Evolutionary conservation across 805 yeast genomes (phyloP), one percentile per base, ranked within the genome.

Genomic region (Starmerella geochares): DNA sequence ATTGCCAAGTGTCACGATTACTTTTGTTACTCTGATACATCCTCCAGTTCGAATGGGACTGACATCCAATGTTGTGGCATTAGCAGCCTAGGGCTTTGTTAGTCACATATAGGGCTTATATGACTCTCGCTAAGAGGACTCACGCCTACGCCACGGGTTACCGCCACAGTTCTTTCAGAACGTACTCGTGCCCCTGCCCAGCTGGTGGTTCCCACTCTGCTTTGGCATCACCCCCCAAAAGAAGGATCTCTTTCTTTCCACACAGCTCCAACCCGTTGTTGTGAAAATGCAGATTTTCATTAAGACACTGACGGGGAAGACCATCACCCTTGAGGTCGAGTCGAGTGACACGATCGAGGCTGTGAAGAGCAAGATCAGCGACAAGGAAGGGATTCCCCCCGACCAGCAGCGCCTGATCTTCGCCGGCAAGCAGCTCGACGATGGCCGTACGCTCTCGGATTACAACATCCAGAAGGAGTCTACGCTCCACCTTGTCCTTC

Each of bases 391-490:
- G 67, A 86, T 87, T 65, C 96, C 96, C 70, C 95, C 95, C 63
- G 96, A 86, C 73, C 95, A 87, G 72, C 96, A 88, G 76, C 82
- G 96, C 76, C 80, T 87, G 65, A 86, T 88, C 76, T 88, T 87
- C 66, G 96, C 96, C 64, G 96, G 96, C 79, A 87, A 86, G 78
- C 95, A 86, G 75, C 80, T 87, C 70, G 95, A 86, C 74, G 72
- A 69, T 54, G 96, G 96, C 62, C 85, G 96, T 79, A 88, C 96
- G 58, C 75, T 88, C 58, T 82, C 95, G 60, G 96, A 88, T 76
- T 88, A 88, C 90, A 88, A 88, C 83, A 88, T 88, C 72, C 95
- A 87, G 76, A 88, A 88, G 79, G 96, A 88, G 76, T 86, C 96
- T 58, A 88, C 96, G 56, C 73, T 88, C 50, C 96, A 90, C 74